Evolutionary conservation across 1,139 yeast species (phyloP).

Genomic region (Pichia sp.): DNA sequence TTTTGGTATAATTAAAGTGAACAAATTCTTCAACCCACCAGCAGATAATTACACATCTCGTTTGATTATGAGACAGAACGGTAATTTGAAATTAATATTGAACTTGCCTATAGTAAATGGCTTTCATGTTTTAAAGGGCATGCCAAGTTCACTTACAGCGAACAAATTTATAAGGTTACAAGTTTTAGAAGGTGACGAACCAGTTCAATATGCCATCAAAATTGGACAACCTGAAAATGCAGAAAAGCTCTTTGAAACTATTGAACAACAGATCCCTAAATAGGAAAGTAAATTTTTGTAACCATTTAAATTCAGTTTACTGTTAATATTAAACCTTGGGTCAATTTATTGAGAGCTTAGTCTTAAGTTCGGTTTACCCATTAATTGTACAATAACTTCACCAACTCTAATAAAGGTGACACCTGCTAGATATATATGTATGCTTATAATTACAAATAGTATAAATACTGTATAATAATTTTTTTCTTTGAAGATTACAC

Average conservation of each 20-base stretch:
- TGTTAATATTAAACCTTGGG: too few relatives aligned
- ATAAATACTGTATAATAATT: too few relatives aligned
- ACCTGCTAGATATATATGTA: not conserved
- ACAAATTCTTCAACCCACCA: slow-evolving; percentile 44
- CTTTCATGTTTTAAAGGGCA: slow-evolving; percentile 69
- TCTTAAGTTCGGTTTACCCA: too few relatives aligned
- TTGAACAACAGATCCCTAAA: slow-evolving; percentile 35
- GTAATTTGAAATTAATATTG: slow-evolving; percentile 76
- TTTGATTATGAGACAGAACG: slow-evolving; percentile 89
- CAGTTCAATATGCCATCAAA: slow-evolving; percentile 81
- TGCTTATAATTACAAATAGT: too few relatives aligned
- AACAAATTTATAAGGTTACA: slow-evolving; percentile 72
- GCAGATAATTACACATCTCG: slow-evolving; percentile 43
- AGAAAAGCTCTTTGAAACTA: slow-evolving; percentile 52
- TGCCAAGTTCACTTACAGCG: slow-evolving; percentile 75
- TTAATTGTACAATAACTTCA: too few relatives aligned
- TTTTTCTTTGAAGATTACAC: slow-evolving; percentile 20
- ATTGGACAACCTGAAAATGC: slow-evolving; percentile 65
- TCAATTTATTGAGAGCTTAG: too few relatives aligned
- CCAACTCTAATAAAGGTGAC: too few relatives aligned
- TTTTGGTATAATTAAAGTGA: slow-evolving; percentile 80
- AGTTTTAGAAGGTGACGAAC: slow-evolving; percentile 51
- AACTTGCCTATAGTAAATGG: slow-evolving; percentile 63
- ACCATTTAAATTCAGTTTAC: too few relatives aligned
- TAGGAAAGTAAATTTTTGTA: slow-evolving; percentile 1